Conservation (phyloP, 2,329 filamentous ascomycete species). For the Colletotrichum agaves region DNA sequence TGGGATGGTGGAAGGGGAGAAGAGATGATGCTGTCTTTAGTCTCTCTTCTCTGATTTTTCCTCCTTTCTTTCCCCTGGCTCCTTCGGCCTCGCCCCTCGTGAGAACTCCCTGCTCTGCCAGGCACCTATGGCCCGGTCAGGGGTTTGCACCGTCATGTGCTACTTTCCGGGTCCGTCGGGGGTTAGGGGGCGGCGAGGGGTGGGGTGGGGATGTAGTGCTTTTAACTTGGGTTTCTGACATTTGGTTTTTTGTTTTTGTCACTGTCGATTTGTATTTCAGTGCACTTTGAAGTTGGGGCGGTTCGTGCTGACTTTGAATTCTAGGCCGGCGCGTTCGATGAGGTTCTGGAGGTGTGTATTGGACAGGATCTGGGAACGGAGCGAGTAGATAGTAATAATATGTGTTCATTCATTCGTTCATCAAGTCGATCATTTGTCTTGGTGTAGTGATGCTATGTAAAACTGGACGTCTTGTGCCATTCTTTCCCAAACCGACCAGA, state of each 20-base stretch:
- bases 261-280: background rate
- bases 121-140: slow-evolving; percentile 26
- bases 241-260: slow-evolving; percentile 21
- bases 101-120: slow-evolving; percentile 4
- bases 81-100: slow-evolving; percentile 37
- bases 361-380: no score
- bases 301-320: slow-evolving; percentile 9
- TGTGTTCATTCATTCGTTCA: slow-evolving; percentile 29
- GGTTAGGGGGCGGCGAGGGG: slow-evolving; percentile 42
- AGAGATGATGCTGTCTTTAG: background rate
- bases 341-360: background rate
- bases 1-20: no score
- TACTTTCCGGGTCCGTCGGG: slow-evolving; percentile 23
- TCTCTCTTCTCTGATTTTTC: background rate
- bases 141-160: slow-evolving; percentile 50
- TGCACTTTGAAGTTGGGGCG: background rate
- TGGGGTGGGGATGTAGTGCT: slow-evolving; percentile 54
- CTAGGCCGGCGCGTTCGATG: background rate
- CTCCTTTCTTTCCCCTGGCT: background rate
- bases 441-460: background rate
- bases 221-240: slow-evolving; percentile 59
- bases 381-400: background rate
- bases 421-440: background rate
- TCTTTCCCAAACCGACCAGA: background rate
- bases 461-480: background rate